phyloP scores from a whole-genome alignment of 176 grass and related monocot genomes.

The Carex cristatella region DNA sequence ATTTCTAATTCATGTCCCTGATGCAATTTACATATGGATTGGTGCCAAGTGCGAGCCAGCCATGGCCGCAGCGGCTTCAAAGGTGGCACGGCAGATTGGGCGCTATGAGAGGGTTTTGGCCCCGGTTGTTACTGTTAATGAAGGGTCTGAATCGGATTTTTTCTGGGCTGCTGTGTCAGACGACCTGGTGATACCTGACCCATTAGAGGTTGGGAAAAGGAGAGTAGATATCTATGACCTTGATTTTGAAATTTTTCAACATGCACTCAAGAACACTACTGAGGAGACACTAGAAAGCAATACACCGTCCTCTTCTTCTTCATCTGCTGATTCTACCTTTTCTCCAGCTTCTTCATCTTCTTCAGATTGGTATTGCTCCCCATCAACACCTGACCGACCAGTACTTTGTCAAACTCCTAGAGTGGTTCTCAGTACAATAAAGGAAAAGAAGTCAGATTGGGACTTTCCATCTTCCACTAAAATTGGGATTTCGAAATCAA shows the following conservation, averaged over 20 bases:
- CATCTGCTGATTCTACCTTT: constrained; percentile 26
- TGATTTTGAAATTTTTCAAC: constrained; percentile 47
- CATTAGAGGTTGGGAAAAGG: constrained; percentile 28
- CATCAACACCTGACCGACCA: constrained; percentile 28
- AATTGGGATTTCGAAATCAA: neutral
- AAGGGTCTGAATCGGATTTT: constrained; percentile 28
- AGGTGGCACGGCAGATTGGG: constrained; percentile 30
- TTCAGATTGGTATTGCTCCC: constrained; percentile 44
- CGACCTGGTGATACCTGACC: constrained; percentile 8
- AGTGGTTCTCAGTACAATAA: constrained; percentile 16
- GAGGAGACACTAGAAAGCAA: constrained; percentile 29
- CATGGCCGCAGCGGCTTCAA: constrained; percentile 30
- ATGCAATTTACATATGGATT: constrained; percentile 40
- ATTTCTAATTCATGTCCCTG: constrained; percentile 33
- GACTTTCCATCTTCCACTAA: constrained; percentile 18
- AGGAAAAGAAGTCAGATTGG: neutral
- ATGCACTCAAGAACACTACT: constrained; percentile 21
- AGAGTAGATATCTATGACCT: constrained; percentile 48
- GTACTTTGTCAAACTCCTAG: constrained; percentile 21
- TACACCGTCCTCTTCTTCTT: constrained; percentile 39
- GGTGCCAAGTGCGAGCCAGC: constrained; percentile 27
- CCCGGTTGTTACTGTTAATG: constrained; percentile 32
- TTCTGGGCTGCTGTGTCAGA: constrained; percentile 38
- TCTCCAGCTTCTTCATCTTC: constrained; percentile 29
- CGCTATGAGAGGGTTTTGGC: constrained; percentile 40